A percentile compares a stretch with the other conserved stretches of the same genome.
These are phyloP conservation scores for Cryptococcus sp. DNA, from an alignment of 1,284 basidiomycete genomes.

Conservation along the genomic window DNA sequence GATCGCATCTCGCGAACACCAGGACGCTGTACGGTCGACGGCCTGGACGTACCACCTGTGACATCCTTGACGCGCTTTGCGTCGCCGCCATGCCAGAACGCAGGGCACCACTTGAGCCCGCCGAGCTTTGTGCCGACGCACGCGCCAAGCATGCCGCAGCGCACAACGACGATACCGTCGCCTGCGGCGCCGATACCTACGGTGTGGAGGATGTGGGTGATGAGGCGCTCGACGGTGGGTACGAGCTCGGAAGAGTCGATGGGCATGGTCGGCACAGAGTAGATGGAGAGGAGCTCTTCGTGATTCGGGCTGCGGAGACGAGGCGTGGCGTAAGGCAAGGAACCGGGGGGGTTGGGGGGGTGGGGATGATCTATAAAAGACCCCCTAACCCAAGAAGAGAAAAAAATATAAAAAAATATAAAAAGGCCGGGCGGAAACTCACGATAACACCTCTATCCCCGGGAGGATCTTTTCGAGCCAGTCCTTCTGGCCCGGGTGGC, in stretches of 20 bases:
- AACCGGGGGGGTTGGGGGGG: not conserved
- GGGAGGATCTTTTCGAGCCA: slow-evolving; percentile 29
- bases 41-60: slow-evolving; percentile 42
- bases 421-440: slow-evolving; percentile 11
- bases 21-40: not conserved
- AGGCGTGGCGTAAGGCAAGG: not conserved
- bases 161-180: slow-evolving; percentile 35
- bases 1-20: not conserved
- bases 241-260: slow-evolving; percentile 11
- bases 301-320: slow-evolving; percentile 36
- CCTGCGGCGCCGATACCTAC: slow-evolving; percentile 30
- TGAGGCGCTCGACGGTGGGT: slow-evolving; percentile 22
- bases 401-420: not conserved
- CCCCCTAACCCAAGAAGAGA: too few relatives aligned
- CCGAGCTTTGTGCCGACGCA: slow-evolving; percentile 33
- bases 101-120: slow-evolving; percentile 39
- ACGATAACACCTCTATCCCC: slow-evolving; percentile 35
- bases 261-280: slow-evolving; percentile 15
- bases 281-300: slow-evolving; percentile 41
- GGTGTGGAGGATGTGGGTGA: slow-evolving; percentile 24
- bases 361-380: too few relatives aligned
- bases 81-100: slow-evolving; percentile 26
- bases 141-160: slow-evolving; percentile 39
- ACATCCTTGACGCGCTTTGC: slow-evolving; percentile 32
- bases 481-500: slow-evolving; percentile 28